Percentiles rank a stretch among this genome's conserved stretches.
Conservation (phyloP, 305 asterid genomes). For the Fraxinus ornus region DNA sequence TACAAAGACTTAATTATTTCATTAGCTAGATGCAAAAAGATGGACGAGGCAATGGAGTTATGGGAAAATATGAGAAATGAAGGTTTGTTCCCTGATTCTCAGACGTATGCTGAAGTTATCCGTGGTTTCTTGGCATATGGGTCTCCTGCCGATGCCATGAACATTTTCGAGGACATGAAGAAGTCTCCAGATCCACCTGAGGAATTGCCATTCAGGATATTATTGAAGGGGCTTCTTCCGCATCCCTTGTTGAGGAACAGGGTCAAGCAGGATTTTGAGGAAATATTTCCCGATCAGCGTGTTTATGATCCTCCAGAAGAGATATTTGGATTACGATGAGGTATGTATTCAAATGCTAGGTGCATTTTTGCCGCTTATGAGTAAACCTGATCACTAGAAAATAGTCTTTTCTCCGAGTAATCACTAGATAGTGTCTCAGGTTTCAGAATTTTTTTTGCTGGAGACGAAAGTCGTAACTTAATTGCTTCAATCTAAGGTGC, state of each 20-base stretch:
- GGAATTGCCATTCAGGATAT: constrained; percentile 76
- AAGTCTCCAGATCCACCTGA: constrained; percentile 89
- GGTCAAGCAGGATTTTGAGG: constrained; percentile 92
- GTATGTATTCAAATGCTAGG: constrained; percentile 20
- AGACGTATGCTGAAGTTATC: constrained; percentile 86
- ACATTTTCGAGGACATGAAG: constrained; percentile 86
- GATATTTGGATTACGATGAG: constrained; percentile 83
- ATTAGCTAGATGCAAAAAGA: constrained; percentile 66
- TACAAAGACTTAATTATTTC: constrained; percentile 86
- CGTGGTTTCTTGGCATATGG: constrained; percentile 88
- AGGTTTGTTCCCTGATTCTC: constrained; percentile 71
- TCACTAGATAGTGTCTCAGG: neutral
- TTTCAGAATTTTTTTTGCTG: neutral
- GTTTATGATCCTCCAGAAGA: constrained; percentile 85
- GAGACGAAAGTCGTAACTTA: neutral
- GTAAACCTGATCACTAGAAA: neutral
- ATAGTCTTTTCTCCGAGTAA: neutral
- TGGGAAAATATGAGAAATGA: constrained; percentile 87
- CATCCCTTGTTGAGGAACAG: constrained; percentile 85
- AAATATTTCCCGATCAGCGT: constrained; percentile 78
- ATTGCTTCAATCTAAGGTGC: neutral
- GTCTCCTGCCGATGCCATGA: constrained; percentile 97
- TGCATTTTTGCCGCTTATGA: neutral
- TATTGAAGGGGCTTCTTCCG: constrained; percentile 95
- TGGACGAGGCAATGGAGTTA: constrained; percentile 78